Evolutionary conservation across 2,329 filamentous ascomycete genomes (phyloP), one percentile per base, ranked within the genome.

Genomic region (Colletotrichum zoysiae): DNA sequence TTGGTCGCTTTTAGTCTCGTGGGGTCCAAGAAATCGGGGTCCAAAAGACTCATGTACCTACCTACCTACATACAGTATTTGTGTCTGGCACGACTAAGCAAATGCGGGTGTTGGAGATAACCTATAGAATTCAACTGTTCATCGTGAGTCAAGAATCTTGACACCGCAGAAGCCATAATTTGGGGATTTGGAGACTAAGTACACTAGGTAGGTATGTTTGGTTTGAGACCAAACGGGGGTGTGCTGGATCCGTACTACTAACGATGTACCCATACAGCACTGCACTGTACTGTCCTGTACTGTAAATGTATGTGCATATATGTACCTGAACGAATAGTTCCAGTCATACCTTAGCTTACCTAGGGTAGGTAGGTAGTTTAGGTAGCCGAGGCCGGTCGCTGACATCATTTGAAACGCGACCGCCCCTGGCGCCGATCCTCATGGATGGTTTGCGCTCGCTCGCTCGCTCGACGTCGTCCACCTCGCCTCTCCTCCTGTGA

Each of bases 351-450:
- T 30, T 30, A n/a, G n/a, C n/a, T n/a, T n/a, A n/a, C n/a, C n/a
- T n/a, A n/a, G 26, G 26, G 26, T 30, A 30, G 26, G 26, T n/a
- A 3, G 26, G 26, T 26, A 3, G 26, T 26, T 30, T 30, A 30
- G 30, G 50, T 33, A 50, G 35, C 51, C 33, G 46, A n/a, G 59
- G 66, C 70, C 26, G 3, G 30, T 4, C 61, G 42, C 63, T 73
- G 71, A 73, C 65, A 71, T 72, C 64, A 73, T 65, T 67, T 67
- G 70, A 73, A 73, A 73, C 67, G 35, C 58, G 50, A 38, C 16
- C 16, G 8, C 33, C 70, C 70, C 67, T 73, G 61, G 60, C 67
- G 61, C 61, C 50, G 56, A 73, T 72, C 64, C 20, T 56, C 58
- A 9, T 53, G 23, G 40, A 40, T 20, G 35, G 59, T 70, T 65